Percentiles rank a stretch among this genome's conserved stretches.
Conservation (phyloP, 108 stramenopile species). For the Skeletonema potamos region DNA sequence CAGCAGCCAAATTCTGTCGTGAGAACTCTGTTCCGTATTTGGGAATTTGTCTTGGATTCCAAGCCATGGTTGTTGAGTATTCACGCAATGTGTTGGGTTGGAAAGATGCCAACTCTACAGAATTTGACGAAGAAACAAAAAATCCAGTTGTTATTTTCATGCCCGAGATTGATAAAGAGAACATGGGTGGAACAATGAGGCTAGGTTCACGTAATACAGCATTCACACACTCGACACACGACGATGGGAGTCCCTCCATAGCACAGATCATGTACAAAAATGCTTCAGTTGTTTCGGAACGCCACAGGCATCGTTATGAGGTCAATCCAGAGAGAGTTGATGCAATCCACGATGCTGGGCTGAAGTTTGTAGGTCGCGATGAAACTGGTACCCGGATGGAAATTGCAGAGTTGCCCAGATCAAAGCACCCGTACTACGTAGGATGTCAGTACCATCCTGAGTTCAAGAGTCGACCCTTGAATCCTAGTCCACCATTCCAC, state of each 20-base stretch:
- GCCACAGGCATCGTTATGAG: constrained; percentile 99
- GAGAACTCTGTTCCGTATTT: constrained; percentile 84
- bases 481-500: constrained; percentile 96
- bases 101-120: constrained; percentile 91
- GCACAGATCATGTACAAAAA: constrained; percentile 80
- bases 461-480: constrained; percentile 94
- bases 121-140: constrained; percentile 84
- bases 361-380: constrained; percentile 93
- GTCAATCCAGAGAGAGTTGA: constrained; percentile 97
- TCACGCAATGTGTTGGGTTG: constrained; percentile 87
- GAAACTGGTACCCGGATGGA: constrained; percentile 96
- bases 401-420: constrained; percentile 91
- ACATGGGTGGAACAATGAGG: constrained; percentile 99
- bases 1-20: constrained; percentile 91
- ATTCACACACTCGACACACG: constrained; percentile 65
- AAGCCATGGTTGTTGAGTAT: constrained; percentile 97
- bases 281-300: constrained; percentile 74
- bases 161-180: constrained; percentile 96
- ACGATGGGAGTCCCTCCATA: constrained; percentile 54
- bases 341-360: constrained; percentile 85
- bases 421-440: constrained; percentile 94
- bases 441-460: constrained; percentile 99
- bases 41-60: constrained; percentile 97
- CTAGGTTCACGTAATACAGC: constrained; percentile 92
- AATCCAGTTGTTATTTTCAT: constrained; percentile 97